Evolutionary conservation across 2,329 filamentous ascomycete species (phyloP), one percentile per base, ranked within the genome.

Genomic region (Calonectria pseudoturangicola): DNA sequence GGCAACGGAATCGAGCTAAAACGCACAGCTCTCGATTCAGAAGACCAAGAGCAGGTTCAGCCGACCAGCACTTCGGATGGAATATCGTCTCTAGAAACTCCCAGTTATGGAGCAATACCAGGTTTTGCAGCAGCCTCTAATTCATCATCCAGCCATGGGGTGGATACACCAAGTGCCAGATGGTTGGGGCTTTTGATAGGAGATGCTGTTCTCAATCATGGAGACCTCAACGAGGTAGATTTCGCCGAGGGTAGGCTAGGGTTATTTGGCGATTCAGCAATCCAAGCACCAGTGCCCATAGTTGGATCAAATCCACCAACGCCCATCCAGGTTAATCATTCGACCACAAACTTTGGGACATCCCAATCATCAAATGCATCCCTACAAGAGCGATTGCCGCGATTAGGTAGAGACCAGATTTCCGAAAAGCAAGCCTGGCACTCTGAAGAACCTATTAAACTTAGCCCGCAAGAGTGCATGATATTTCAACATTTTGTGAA

Each of bases 131-230:
- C 36, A 28, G 54, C n/a, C 43, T 68, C 66, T 10, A 47, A 36
- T 25, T 68, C 66, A 25, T 68, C 66, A 16, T 47, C 41, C 2
- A 62, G 66, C 10, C 66, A 68, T 18, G 30, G 30, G 2, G 66
- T 68, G 3, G 66, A 68, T 45, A 68, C 66, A 2, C 48, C n/a
- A 28, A 70, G 36, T 30, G 50, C 62, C 0, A 73, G 74, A 18
- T 79, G 77, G 77, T 67, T 79, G 4, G 77, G 71, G 21, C 71
- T 79, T 21, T 67, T 79, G 9, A 51, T 70, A 15, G 66, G 63
- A 21, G 71, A 70, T n/a, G 71, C 71, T 0, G 47, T 45, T n/a
- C 18, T 63, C 5, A 63, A 63, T 18, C n/a, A 66, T 39, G 71
- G 66, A 15, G 28, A 47, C 15, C 10, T 70, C 2, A n/a, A 27